Evolutionary conservation across 345 rosid genomes (phyloP), one percentile per base, ranked within the genome.

Genomic region (Citrus sp.): DNA sequence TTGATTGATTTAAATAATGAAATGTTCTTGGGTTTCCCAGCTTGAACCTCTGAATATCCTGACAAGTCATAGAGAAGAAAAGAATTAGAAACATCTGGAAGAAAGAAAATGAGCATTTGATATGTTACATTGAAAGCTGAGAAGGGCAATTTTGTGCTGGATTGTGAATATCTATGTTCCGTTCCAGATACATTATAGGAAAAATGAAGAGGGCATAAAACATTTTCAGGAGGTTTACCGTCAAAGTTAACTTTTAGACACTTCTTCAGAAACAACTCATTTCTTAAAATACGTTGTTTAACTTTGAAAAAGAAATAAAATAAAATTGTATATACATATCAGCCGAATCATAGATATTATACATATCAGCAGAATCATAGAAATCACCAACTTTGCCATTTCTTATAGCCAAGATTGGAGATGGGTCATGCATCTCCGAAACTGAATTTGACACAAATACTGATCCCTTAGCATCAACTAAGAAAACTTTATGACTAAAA

Each of bases 1-100:
- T 92, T n/a, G 99, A 88, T 87, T 96, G 99, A 79, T 96, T 96
- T 35, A 96, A 90, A 88, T 96, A 96, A 81, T 94, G 99, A 80
- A 94, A 96, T 21, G 86, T 90, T 81, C 91, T 92, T 13, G 98
- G 95, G 77, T 90, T 87, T 67, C 91, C 98, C 83, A 96, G 83
- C 80, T 90, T 96, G 89, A 82, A 96, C 87, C 38, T 89, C 82
- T 87, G 86, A 87, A 89, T 82, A 74, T 92, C 99, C 99, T 96
- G 91, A 78, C 40, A 80, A 75, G 69, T 72, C 76, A 81, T 68
- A 82, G 60, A 8, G 46, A 65, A 38, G 19, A 67, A 68, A 65
- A 40, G 49, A n/a, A 35, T 37, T 28, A 49, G 34, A 56, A 76
- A 37, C 56, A 56, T 42, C 68, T 9, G 14, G 32, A 67, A 71